phyloP scores from a whole-genome alignment of 2,329 filamentous ascomycete species.

The Pseudogymnoascus sp. region DNA sequence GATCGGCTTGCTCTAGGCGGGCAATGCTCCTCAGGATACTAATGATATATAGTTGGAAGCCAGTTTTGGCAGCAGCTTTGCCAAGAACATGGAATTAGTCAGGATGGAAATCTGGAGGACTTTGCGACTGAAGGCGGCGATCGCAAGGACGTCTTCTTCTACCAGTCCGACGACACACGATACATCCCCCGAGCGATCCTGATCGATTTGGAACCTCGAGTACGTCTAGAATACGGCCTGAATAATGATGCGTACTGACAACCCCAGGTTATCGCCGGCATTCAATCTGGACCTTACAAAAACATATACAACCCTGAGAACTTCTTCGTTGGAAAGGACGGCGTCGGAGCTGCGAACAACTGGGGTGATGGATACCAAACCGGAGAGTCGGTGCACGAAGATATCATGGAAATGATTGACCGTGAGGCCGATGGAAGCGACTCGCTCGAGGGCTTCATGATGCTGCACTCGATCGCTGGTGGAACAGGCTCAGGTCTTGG shows the following conservation, averaged over 20 bases:
- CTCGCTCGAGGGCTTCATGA: conserved; percentile 97
- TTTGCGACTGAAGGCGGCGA: conserved; percentile 97
- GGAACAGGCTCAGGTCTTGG: conserved; percentile 94
- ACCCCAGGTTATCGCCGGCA: conserved; percentile 69
- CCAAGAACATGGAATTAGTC: conserved; percentile 94
- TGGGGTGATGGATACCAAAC: conserved; percentile 96
- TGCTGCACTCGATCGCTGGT: conserved; percentile 94
- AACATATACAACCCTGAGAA: conserved; percentile 99
- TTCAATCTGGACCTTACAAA: conserved; percentile 87
- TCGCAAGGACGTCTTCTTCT: conserved; percentile 98
- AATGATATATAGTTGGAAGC: conserved; percentile 61
- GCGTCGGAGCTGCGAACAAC: conserved; percentile 91
- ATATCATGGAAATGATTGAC: conserved; percentile 99
- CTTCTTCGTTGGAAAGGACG: conserved; percentile 93
- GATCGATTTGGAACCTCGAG: conserved; percentile 87
- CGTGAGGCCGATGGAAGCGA: conserved; percentile 96
- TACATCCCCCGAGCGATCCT: conserved; percentile 96
- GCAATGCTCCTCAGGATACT: conserved; percentile 16
- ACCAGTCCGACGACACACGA: conserved; percentile 96
- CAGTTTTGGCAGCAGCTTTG: conserved; percentile 99
- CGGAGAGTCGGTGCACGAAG: conserved; percentile 84
- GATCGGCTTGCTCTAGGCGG: background rate
- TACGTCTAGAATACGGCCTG: no score
- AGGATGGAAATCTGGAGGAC: conserved; percentile 93
- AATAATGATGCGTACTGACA: background rate